phyloP scores from a whole-genome alignment of 371 early-diverging fungal genomes.

The Chytridium lagenaria region DNA sequence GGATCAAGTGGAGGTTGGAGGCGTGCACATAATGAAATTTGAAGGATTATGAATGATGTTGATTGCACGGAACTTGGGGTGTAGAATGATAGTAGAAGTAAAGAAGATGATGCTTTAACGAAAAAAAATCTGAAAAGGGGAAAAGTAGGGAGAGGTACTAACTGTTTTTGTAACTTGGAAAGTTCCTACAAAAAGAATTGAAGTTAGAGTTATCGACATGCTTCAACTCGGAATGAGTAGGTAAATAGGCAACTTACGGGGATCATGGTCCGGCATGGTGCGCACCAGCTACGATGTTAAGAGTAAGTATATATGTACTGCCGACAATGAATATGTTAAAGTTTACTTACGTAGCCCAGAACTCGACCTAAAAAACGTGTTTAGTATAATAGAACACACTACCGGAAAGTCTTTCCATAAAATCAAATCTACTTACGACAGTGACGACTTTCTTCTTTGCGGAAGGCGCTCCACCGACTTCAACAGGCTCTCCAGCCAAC shows the following conservation, averaged over 20 bases:
- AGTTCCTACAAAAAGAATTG: slow-evolving; percentile 4
- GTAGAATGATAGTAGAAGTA: no score
- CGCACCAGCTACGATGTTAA: slow-evolving; percentile 3
- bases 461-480: neutral
- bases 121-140: no score
- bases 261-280: slow-evolving; percentile 17
- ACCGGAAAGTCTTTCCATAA: no score
- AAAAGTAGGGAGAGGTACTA: neutral
- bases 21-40: no score
- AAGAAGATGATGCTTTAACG: no score
- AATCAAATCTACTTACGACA: neutral
- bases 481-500: neutral
- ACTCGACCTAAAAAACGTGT: slow-evolving; percentile 1
- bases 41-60: no score
- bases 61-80: no score
- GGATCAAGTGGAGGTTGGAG: neutral
- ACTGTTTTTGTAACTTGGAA: neutral
- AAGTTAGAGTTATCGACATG: no score
- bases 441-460: slow-evolving; percentile 11
- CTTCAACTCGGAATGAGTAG: no score
- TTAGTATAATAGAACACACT: no score
- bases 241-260: neutral
- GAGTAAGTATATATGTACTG: neutral
- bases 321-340: neutral
- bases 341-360: slow-evolving; percentile 11